Base-by-base conservation (phyloP, 345 rosid genomes). In the Erysimum cheiranthoides region DNA sequence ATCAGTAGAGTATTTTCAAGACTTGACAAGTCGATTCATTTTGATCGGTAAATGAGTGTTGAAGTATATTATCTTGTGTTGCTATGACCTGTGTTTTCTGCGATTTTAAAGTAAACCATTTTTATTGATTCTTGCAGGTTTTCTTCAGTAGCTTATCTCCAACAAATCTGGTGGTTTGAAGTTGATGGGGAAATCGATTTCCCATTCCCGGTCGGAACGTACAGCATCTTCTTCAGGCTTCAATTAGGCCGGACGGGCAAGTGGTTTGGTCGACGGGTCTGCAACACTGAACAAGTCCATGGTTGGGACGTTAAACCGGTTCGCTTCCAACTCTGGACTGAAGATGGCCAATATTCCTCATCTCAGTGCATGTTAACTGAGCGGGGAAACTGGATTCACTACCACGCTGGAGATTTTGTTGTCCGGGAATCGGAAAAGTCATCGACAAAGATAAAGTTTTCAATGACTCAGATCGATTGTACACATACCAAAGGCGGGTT, bases 101-200 rank as follows among this genome's bases (percentile, higher is more conserved):
- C 10, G 8, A 74, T 3, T n/a, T 43, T 6, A 1, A 43, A 52
- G 12, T 12, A 12, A 56, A 68, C 39, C n/a, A 40, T 53, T 61
- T 46, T 21, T 10, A 38, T 70, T 56, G 66, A 31, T 70, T 73
- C 31, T 45, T 79, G 75, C 57, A 96, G 99, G 75, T 96, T 96
- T 65, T 28, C 71, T 3, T 84, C 87, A n/a, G 83, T 96, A 50
- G 97, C 98, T 31, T 96, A 91, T 83, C 98, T 96, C 57, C 98
- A 91, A 80, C 99, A 93, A 83, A 93, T 77, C 50, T 96, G 99
- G 99, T 96, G 99, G 99, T 86, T 93, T 66, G 97, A 96, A 82
- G 96, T 90, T 5, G 79, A 85, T n/a, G 97, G 99, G 1, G 92
- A 90, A 75, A 81, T 96, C 16, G 97, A 96, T 75, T 93, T 96